Evolutionary conservation across 2,329 filamentous ascomycete genomes (phyloP), one percentile per base, ranked within the genome.

Genomic region (Aspergillus sergii): DNA sequence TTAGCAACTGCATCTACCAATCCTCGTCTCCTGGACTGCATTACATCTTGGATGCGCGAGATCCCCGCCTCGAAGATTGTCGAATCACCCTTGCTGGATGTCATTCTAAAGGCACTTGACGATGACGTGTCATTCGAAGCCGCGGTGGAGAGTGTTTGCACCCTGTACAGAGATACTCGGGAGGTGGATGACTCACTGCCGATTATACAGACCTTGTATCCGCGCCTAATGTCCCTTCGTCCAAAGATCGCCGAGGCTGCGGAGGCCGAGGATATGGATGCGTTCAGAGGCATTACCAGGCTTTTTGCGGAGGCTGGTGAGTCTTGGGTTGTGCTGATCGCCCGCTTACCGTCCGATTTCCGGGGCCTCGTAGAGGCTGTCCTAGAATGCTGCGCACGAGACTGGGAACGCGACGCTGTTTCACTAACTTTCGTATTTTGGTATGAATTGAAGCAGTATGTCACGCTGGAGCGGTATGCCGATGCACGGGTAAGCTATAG

Each of bases 381-480:
- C 19, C 85, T 98, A n/a, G 94, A 98, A 80, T 97, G 93, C 73
- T 94, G 92, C 64, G 88, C 91, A 12, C 87, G 91, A 69, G 95
- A 99, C 77, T 89, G 89, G 75, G 94, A 97, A 59, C 88, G 91
- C 65, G 95, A 99, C 69, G 93, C 94, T 5, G 93, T 99, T 66
- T 92, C 93, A 59, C 89, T 95, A 72, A 99, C 96, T 0, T 99
- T 99, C 79, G 89, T 88, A 69, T 98, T 99, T 81, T 99, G 95
- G 95, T 98, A 96, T 76, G 95, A 99, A 75, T 85, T 99, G 54
- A 99, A 99, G 83, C 93, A 97, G 76, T 97, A 96, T 76, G 84
- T 99, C 55, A 93, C 94, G 1, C 80, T 99, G 59, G 94, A 98
- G 41, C 90, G 90, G 69, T 99, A 97, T 75, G 91, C 92, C 58